Evolutionary conservation across 352 stramenopile species (phyloP).

Genomic region (Globisporangium canariense): DNA sequence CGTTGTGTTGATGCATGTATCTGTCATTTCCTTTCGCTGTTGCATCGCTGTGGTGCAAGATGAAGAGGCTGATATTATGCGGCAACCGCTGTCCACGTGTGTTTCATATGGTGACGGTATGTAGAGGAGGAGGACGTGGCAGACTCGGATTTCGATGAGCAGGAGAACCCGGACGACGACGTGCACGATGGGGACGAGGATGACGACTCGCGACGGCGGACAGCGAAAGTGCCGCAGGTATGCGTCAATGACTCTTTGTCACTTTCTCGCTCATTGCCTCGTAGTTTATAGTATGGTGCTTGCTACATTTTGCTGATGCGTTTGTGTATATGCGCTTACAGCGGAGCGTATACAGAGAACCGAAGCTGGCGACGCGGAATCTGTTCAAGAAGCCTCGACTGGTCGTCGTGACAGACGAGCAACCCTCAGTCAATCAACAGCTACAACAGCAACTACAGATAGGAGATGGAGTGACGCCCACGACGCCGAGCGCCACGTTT

Average conservation of each 20-base stretch:
- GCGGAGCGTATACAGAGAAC: slow-evolving; percentile 26
- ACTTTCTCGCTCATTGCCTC: neutral
- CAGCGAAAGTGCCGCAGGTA: slow-evolving; percentile 20
- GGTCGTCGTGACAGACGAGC: neutral
- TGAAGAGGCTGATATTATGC: neutral
- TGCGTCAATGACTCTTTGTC: neutral
- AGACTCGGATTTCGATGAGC: slow-evolving; percentile 86
- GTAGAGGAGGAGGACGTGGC: slow-evolving; percentile 87
- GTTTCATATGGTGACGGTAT: neutral
- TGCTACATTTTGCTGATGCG: neutral
- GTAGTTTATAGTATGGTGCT: neutral
- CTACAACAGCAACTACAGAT: neutral
- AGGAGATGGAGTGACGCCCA: neutral
- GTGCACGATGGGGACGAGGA: slow-evolving; percentile 69
- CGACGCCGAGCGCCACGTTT: slow-evolving; percentile 8
- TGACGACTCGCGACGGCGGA: slow-evolving; percentile 24
- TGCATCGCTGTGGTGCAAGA: neutral
- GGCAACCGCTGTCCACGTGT: neutral
- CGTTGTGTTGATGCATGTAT: neutral
- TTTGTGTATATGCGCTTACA: neutral
- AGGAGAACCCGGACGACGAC: slow-evolving; percentile 78
- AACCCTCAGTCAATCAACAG: neutral
- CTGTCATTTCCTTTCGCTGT: neutral
- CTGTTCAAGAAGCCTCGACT: slow-evolving; percentile 18
- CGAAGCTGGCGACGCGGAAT: slow-evolving; percentile 15